Base-by-base conservation (phyloP, 495 filamentous ascomycete species). In the Aspergillus funiculosus region DNA sequence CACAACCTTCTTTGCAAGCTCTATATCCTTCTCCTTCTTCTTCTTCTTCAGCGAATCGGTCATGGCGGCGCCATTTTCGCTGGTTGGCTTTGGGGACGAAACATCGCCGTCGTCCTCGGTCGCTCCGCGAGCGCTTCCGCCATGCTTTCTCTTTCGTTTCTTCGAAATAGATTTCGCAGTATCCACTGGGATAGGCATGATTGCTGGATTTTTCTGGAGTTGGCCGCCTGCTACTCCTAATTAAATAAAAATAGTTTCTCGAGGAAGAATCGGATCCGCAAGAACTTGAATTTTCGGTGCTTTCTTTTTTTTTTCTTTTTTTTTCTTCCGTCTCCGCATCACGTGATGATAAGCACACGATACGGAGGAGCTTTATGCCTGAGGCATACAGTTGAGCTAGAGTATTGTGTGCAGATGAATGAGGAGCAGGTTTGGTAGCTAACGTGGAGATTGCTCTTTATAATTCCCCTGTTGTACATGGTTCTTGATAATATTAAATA, bases 121-220 rank as follows among this genome's bases (percentile, higher is more conserved):
- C 18, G 49, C 53, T 29, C 47, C 31, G 18, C 39, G 44, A 17
- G 50, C 43, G 20, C 20, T 43, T 18, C 55, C 48, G 37, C 52
- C 59, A 45, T 78, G 74, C 66, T 72, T 78, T 62, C 75, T 70
- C 71, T 86, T 86, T 46, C 82, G 77, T 68, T 87, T 88, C 62
- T 82, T 85, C 2, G 71, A 60, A 52, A 75, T 73, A 39, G 71
- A 52, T 64, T 87, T 85, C 57, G 73, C 56, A 30, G 62, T 63
- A 52, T 73, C 67, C 60, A 75, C 67, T 5, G 62, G 52, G 47
- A 56, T 57, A 42, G 63, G 58, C 64, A 65, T 63, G 38, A 56
- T 63, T 54, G 11, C 50, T 38, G 13, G 15, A 14, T 27, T 24
- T 46, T 41, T 17, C 17, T n/a, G 22, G 22, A 35, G 22, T 25